Evolutionary conservation across 345 rosid species (phyloP).

Genomic region (Geranium brycei): DNA sequence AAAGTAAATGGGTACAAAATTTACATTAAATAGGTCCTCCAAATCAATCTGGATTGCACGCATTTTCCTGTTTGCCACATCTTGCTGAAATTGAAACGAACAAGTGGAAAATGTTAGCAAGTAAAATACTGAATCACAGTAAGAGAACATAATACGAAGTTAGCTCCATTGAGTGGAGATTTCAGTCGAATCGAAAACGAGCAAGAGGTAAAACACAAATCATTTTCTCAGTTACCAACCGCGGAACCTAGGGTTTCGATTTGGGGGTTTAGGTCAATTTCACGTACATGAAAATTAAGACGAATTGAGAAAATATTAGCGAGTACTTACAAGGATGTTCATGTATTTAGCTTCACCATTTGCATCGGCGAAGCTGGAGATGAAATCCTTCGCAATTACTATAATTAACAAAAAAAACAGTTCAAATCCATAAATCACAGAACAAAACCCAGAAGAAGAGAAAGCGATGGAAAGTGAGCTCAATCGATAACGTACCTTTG

Average conservation of each 20-base stretch:
- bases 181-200: background rate
- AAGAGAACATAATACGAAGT: background rate
- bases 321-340: slow-evolving; percentile 60
- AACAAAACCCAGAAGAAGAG: background rate
- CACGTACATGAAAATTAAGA: background rate
- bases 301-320: background rate
- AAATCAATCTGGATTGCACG: slow-evolving; percentile 72
- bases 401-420: background rate
- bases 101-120: background rate
- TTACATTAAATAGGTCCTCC: slow-evolving; percentile 67
- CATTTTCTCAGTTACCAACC: background rate
- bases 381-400: slow-evolving; percentile 74
- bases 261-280: background rate
- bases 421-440: background rate
- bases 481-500: slow-evolving; percentile 27
- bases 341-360: slow-evolving; percentile 65
- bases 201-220: background rate
- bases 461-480: background rate
- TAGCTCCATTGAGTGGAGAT: background rate
- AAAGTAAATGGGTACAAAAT: slow-evolving; percentile 1
- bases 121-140: background rate
- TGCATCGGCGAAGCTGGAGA: slow-evolving; percentile 52
- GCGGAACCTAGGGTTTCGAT: slow-evolving; percentile 10
- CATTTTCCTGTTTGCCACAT: slow-evolving; percentile 64
- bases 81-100: slow-evolving; percentile 43